phyloP scores from a whole-genome alignment of 2,329 filamentous ascomycete species.

The Ploettnerulaceae sp. region DNA sequence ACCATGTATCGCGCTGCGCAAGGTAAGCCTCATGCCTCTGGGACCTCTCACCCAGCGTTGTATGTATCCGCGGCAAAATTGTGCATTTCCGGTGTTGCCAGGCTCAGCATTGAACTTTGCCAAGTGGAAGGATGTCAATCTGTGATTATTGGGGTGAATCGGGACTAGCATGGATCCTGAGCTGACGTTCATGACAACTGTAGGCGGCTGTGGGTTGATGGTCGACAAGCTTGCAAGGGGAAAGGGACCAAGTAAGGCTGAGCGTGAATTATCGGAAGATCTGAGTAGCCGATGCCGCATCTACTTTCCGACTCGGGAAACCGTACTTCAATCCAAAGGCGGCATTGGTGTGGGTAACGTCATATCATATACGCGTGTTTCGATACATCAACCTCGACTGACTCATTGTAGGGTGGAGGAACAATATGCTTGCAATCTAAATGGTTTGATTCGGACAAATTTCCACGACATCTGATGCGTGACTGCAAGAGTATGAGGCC shows the following conservation, averaged over 20 bases:
- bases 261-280: conserved; percentile 24
- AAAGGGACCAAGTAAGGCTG: conserved; percentile 18
- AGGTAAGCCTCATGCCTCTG: conserved; percentile 36
- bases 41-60: background rate
- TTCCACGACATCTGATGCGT: conserved; percentile 66
- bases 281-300: conserved; percentile 56
- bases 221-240: conserved; percentile 20
- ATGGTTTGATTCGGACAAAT: conserved; percentile 63
- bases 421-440: conserved; percentile 75
- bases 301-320: conserved; percentile 74
- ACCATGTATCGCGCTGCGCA: conserved; percentile 53
- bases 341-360: conserved; percentile 48
- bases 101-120: background rate
- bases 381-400: too few relatives aligned
- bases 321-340: conserved; percentile 60
- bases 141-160: background rate
- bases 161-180: background rate
- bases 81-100: background rate
- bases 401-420: conserved; percentile 54
- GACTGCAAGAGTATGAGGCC: conserved; percentile 68
- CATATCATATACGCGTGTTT: too few relatives aligned
- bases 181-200: conserved; percentile 30
- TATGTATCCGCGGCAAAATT: background rate
- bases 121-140: background rate
- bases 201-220: too few relatives aligned